Percentiles rank a stretch among this genome's conserved stretches.
Conservation (phyloP, 345 rosid species). For the Psidium friedrichsthalianum region DNA sequence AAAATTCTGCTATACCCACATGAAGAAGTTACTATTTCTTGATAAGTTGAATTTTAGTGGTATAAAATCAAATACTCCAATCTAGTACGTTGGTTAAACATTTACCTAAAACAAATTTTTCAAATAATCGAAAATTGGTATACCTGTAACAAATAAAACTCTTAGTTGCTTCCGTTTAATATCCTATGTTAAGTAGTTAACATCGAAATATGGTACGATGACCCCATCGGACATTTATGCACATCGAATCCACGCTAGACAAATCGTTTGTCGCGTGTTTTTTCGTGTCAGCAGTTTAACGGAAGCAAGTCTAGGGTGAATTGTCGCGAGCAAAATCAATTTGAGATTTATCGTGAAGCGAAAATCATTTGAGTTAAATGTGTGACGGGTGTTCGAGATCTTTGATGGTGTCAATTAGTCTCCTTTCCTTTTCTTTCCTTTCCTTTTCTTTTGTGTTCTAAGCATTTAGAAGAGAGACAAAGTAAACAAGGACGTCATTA, state of each 20-base stretch:
- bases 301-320: too few species aligned
- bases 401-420: not conserved
- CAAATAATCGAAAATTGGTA: too few species aligned
- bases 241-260: too few species aligned
- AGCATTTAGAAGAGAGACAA: not conserved
- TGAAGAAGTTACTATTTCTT: not conserved
- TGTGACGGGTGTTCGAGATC: not conserved
- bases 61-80: not conserved
- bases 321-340: accelerated
- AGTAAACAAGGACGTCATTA: not conserved
- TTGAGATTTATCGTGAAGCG: not conserved
- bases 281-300: too few species aligned
- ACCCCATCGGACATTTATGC: not conserved
- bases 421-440: not conserved
- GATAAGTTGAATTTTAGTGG: not conserved
- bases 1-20: not conserved
- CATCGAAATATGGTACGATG: not conserved
- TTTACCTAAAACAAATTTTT: too few species aligned
- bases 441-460: too few species aligned
- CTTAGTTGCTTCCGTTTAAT: not conserved
- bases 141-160: not conserved
- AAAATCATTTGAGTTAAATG: not conserved
- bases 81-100: too few species aligned
- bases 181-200: not conserved
- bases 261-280: too few species aligned